Percentiles rank a stretch among this genome's conserved stretches.
Conservation (phyloP, 2,329 filamentous ascomycete species). For the Daldinia eschscholtzii region DNA sequence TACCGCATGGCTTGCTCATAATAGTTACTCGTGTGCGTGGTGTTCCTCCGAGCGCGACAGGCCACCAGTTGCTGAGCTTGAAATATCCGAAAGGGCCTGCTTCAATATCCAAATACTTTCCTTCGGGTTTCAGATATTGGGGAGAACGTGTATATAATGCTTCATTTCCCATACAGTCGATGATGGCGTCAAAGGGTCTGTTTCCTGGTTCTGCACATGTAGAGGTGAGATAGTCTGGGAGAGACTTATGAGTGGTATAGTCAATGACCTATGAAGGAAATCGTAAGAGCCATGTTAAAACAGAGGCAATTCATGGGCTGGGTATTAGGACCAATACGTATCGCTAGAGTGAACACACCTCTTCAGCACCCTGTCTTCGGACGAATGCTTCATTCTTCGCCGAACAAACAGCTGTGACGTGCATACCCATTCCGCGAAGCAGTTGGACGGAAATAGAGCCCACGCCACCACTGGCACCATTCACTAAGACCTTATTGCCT, state of each 20-base stretch:
- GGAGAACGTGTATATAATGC: neutral
- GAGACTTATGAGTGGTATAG: neutral
- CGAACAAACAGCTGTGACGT: conserved; percentile 46
- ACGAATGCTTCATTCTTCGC: conserved; percentile 43
- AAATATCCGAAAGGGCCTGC: conserved; percentile 39
- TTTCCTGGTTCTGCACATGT: neutral
- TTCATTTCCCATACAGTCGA: neutral
- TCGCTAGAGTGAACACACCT: conserved; percentile 37
- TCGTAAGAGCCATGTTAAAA: neutral
- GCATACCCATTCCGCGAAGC: conserved; percentile 39
- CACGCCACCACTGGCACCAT: conserved; percentile 49
- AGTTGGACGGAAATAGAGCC: conserved; percentile 44
- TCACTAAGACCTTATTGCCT: conserved; percentile 42
- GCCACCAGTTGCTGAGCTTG: conserved; percentile 37
- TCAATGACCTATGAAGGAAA: neutral
- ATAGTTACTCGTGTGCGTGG: neutral
- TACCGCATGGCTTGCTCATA: neutral
- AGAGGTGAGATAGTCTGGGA: neutral
- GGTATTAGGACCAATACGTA: neutral
- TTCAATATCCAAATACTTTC: conserved; percentile 45
- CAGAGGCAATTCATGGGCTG: neutral
- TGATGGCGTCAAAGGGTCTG: neutral
- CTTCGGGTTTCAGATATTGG: conserved; percentile 13
- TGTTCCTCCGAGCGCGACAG: conserved; percentile 37
- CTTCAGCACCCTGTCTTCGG: conserved; percentile 44